These are phyloP conservation scores for Zasmidium angulare DNA, from an alignment of 2,329 filamentous ascomycete species.

Conservation along the genomic window DNA sequence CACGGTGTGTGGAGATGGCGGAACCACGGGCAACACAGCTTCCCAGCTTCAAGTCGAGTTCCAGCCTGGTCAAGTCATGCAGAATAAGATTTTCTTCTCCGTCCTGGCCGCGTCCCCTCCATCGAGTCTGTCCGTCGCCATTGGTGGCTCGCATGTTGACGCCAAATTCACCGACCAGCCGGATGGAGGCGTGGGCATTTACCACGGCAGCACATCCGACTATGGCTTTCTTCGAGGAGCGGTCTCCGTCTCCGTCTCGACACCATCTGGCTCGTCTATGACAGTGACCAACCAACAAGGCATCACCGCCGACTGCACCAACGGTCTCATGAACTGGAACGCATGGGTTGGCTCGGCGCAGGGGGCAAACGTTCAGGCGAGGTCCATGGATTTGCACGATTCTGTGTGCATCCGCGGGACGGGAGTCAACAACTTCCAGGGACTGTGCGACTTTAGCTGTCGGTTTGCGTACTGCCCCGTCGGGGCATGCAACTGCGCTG, in stretches of 20 bases:
- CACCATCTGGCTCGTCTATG: no score
- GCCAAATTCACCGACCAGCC: no score
- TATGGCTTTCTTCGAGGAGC: slow-evolving; percentile 41
- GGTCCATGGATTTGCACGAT: neutral
- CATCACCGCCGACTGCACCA: slow-evolving; percentile 33
- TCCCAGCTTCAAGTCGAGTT: slow-evolving; percentile 18
- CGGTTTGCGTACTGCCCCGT: neutral
- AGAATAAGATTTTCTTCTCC: slow-evolving; percentile 49
- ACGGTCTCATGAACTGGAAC: slow-evolving; percentile 25
- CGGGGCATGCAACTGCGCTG: neutral
- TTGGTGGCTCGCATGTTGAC: no score
- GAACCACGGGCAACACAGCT: slow-evolving; percentile 41
- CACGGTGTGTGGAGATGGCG: slow-evolving; percentile 47
- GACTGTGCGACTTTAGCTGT: neutral
- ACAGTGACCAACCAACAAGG: slow-evolving; percentile 38
- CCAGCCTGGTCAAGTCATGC: slow-evolving; percentile 34
- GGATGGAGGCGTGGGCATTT: slow-evolving; percentile 16
- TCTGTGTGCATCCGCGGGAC: neutral
- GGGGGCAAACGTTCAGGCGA: neutral
- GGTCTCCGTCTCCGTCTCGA: no score
- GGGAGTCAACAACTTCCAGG: neutral
- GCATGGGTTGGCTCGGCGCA: slow-evolving; percentile 20
- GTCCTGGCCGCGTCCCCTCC: no score
- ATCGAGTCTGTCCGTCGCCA: no score
- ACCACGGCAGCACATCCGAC: slow-evolving; percentile 34